Conservation (phyloP, 129 eudicot genomes). For the Solidago caesia region DNA sequence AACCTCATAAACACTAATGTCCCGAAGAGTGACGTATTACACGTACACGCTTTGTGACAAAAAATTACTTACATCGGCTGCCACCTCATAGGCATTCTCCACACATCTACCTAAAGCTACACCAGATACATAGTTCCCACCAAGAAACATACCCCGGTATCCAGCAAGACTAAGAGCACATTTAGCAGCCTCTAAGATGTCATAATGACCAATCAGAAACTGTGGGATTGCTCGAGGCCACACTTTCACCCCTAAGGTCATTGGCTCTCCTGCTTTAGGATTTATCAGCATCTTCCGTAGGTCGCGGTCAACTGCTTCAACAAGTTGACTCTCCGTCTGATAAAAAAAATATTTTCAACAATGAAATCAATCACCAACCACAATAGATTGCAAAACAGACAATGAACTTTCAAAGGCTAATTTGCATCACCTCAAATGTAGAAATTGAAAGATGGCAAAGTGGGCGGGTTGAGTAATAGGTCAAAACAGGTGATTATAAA, state of each 20-base stretch:
- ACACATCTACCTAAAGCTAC: conserved; percentile 96
- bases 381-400: neutral
- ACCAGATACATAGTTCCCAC: conserved; percentile 87
- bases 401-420: neutral
- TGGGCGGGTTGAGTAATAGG: neutral
- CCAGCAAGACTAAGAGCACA: conserved; percentile 55
- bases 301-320: conserved; percentile 87
- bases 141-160: conserved; percentile 70
- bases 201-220: conserved; percentile 77
- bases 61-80: conserved; percentile 60
- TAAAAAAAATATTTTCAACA: neutral
- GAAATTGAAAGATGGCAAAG: neutral
- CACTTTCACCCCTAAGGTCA: conserved; percentile 66
- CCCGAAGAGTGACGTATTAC: conserved; percentile 15
- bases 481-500: neutral
- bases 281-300: conserved; percentile 86
- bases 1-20: conserved; percentile 5
- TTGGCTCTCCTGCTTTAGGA: conserved; percentile 58
- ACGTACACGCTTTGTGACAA: conserved; percentile 49
- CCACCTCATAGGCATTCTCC: conserved; percentile 81
- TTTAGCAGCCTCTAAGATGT: conserved; percentile 61
- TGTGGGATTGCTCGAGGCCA: conserved; percentile 98
- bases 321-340: conserved; percentile 76
- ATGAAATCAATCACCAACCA: neutral
- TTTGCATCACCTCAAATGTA: neutral